Evolutionary conservation across 2,329 filamentous ascomycete species (phyloP), one percentile per base, ranked within the genome.

Genomic region (Ceratocystis variospora): DNA sequence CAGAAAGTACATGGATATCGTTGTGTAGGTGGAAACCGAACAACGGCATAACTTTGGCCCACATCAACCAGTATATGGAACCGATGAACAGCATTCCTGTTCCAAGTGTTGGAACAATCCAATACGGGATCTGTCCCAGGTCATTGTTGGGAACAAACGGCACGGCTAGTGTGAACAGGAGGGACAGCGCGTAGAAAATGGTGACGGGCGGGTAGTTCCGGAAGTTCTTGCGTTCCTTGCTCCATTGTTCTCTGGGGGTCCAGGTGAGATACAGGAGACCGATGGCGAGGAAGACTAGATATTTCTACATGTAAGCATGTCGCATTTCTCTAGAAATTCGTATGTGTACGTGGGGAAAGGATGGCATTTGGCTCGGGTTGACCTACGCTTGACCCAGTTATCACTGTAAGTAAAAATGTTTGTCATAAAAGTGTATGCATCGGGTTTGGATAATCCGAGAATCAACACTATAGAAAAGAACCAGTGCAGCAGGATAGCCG

Each of bases 301-400:
- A 85, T n/a, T 15, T 53, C 10, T 53, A 25, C 19, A 6, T 48
- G 62, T 67, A 48, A 62, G 55, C 37, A 53, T 53, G 37, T 12
- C 10, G 37, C 10, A 15, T 41, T 41, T 41, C 12, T 41, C 37
- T 41, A 3, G 12, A 12, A 41, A 41, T 15, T 41, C 10, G 10
- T 41, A 15, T 41, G 10, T 41, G 37, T 15, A 3, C 10, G 3
- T 41, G 12, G 3, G 10, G n/a, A 19, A 19, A 15, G 1, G 55
- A 33, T 25, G 17, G 55, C 1, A 22, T 22, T 53, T 53, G n/a
- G n/a, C 37, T 41, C 17, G 84, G 86, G 2, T 87, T 79, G 17
- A 86, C 71, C 80, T 83, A 88, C 66, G 37, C 22, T 67, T 67
- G 44, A 72, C 88, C 86, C 22, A 88, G 77, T 70, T 88, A 82